Percentiles rank a stretch among this genome's conserved stretches.
Evolutionary conservation across 2,329 filamentous ascomycete genomes (phyloP).

Genomic region (Penicillium sp.): DNA sequence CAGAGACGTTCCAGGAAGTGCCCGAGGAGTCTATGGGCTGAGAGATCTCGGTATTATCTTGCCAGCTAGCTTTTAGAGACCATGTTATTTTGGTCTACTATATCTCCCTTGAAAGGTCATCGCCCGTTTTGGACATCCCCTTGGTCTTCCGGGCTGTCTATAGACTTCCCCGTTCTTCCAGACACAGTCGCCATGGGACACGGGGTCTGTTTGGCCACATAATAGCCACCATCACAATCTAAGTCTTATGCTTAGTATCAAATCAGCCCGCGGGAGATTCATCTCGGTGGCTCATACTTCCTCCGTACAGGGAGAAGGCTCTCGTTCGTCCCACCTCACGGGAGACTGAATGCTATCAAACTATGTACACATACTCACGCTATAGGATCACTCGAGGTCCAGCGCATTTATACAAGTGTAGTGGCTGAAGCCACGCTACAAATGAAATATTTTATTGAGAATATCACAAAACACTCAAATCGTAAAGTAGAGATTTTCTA

Average conservation of each 20-base stretch:
- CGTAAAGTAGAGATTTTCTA: not conserved
- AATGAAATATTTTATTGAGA: not conserved
- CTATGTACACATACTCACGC: conserved; percentile 5
- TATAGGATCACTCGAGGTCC: not conserved
- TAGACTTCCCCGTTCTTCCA: not conserved
- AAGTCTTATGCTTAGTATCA: not conserved
- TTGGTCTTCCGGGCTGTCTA: not conserved
- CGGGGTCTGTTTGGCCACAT: not conserved
- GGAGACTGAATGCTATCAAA: not conserved
- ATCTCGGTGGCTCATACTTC: not conserved
- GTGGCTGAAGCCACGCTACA: not conserved
- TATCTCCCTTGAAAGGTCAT: not conserved
- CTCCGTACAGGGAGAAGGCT: not conserved
- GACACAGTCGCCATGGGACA: not conserved
- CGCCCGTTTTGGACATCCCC: not conserved
- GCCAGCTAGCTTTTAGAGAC: not conserved
- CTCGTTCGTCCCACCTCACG: not conserved
- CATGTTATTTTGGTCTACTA: not conserved
- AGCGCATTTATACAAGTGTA: not conserved
- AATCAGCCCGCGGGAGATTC: not conserved
- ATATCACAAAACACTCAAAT: not conserved
- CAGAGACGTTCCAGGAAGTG: conserved; percentile 38
- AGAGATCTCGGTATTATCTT: not conserved
- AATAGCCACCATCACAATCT: not conserved
- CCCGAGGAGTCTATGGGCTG: conserved; percentile 5